A percentile compares a stretch with the other conserved stretches of the same genome.
These are phyloP conservation scores for Isabelozyma heimii DNA, from an alignment of 805 yeast genomes.

Conservation along the genomic window DNA sequence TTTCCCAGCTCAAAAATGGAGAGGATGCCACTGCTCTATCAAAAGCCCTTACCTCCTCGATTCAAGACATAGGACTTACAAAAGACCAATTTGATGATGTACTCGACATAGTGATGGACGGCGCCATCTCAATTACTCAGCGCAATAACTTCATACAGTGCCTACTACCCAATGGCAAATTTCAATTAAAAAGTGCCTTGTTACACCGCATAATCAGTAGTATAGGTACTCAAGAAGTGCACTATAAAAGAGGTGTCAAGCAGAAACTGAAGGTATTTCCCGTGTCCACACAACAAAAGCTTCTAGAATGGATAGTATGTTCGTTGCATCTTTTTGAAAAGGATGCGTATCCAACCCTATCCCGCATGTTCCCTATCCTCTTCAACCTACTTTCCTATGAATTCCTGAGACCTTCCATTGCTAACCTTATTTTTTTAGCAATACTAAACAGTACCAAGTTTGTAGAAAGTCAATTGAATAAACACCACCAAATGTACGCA, in stretches of 20 bases:
- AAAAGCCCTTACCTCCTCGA: background rate
- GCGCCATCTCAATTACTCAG: background rate
- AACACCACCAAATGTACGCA: conserved; percentile 4
- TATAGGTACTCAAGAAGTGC: conserved; percentile 13
- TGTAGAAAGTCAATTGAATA: conserved; percentile 5
- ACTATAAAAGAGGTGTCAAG: conserved; percentile 10
- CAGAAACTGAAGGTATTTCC: conserved; percentile 11
- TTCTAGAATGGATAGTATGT: conserved; percentile 21
- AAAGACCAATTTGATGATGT: background rate
- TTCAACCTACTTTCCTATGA: conserved; percentile 20
- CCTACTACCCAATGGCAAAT: background rate
- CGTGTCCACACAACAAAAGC: conserved; percentile 11
- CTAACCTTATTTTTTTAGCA: conserved; percentile 17
- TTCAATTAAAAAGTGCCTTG: background rate
- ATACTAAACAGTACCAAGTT: conserved; percentile 9
- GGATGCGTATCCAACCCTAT: conserved; percentile 7
- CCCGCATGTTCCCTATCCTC: conserved; percentile 13
- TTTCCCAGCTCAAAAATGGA: background rate
- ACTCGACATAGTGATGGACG: background rate
- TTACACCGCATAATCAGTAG: conserved; percentile 7
- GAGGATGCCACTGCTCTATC: background rate
- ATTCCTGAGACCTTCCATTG: conserved; percentile 18
- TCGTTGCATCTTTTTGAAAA: conserved; percentile 14
- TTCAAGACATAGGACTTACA: background rate
- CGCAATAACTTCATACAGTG: background rate